These are phyloP conservation scores for Exophiala mesophila DNA, from an alignment of 2,329 filamentous ascomycete genomes.

Conservation along the genomic window DNA sequence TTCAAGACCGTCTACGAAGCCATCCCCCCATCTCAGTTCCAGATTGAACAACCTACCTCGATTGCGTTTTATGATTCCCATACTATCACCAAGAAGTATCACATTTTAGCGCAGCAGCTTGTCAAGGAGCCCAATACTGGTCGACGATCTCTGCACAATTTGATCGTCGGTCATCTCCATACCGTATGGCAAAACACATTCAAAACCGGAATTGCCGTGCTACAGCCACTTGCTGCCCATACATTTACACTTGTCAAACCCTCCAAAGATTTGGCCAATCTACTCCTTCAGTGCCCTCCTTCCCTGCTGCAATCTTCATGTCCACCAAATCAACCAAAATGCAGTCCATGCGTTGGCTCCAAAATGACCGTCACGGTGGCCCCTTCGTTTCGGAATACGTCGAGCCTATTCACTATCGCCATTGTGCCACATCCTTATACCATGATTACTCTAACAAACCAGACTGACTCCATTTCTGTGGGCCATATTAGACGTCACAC, in stretches of 20 bases:
- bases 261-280: slow-evolving; percentile 66
- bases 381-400: slow-evolving; percentile 65
- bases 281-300: slow-evolving; percentile 69
- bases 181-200: slow-evolving; percentile 78
- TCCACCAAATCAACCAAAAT: slow-evolving; percentile 73
- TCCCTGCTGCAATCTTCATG: slow-evolving; percentile 72
- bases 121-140: slow-evolving; percentile 54
- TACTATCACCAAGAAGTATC: slow-evolving; percentile 62
- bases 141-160: slow-evolving; percentile 60
- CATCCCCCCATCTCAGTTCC: slow-evolving; percentile 56
- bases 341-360: slow-evolving; percentile 65
- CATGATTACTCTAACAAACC: slow-evolving; percentile 61
- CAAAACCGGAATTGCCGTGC: slow-evolving; percentile 68
- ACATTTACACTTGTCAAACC: slow-evolving; percentile 68
- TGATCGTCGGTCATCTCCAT: slow-evolving; percentile 84
- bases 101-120: slow-evolving; percentile 60
- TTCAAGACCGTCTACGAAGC: slow-evolving; percentile 61
- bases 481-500: slow-evolving; percentile 63
- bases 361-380: slow-evolving; percentile 64
- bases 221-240: slow-evolving; percentile 73
- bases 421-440: slow-evolving; percentile 91
- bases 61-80: slow-evolving; percentile 72
- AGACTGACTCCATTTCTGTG: slow-evolving; percentile 56
- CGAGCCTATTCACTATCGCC: slow-evolving; percentile 72
- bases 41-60: slow-evolving; percentile 60